These are phyloP conservation scores for Sporothrix globosa DNA, from an alignment of 2,329 filamentous ascomycete species.

Conservation along the genomic window DNA sequence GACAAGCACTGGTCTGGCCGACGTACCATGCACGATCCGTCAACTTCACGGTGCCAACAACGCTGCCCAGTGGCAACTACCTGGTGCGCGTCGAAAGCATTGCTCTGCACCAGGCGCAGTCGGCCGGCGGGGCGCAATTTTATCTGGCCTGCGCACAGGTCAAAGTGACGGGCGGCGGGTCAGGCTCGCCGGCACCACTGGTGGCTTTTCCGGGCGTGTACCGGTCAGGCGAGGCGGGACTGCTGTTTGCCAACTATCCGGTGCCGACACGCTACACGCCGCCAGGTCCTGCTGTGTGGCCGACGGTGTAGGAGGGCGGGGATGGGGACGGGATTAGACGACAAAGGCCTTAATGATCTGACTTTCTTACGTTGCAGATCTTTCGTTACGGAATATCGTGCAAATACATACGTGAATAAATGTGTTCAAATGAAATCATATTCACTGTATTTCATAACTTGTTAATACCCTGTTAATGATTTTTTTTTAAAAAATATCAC, in stretches of 20 bases:
- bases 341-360: no score
- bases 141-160: conserved; percentile 41
- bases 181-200: conserved; percentile 28
- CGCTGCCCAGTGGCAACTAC: conserved; percentile 42
- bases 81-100: conserved; percentile 42
- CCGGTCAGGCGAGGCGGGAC: conserved; percentile 36
- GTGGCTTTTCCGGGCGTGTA: conserved; percentile 38
- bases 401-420: no score
- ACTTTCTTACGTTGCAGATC: no score
- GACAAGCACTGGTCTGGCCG: conserved; percentile 27
- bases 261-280: conserved; percentile 41
- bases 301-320: background rate
- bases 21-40: conserved; percentile 38
- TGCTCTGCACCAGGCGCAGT: conserved; percentile 40
- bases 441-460: no score
- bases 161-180: conserved; percentile 39
- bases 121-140: conserved; percentile 40
- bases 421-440: no score
- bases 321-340: no score
- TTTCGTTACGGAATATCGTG: no score
- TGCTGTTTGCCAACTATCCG: conserved; percentile 38
- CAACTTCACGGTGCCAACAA: conserved; percentile 40
- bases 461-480: no score
- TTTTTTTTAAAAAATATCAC: no score
- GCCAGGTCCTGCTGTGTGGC: conserved; percentile 46